These are phyloP conservation scores for Physcomitrium patens DNA, from an alignment of 225 moss, liverwort and hornwort species.

Conservation along the genomic window DNA sequence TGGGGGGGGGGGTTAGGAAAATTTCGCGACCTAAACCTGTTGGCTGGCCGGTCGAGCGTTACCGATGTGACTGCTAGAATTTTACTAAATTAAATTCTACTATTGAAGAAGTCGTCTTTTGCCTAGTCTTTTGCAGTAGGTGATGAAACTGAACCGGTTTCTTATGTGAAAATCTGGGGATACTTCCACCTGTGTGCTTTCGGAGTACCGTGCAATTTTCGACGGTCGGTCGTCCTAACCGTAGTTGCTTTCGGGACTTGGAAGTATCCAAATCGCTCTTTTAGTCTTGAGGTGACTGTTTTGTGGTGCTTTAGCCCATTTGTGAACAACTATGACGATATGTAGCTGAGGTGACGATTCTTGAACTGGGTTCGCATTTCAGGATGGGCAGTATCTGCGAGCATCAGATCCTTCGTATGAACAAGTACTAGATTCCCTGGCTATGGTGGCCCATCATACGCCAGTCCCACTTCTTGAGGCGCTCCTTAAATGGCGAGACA, in stretches of 20 bases:
- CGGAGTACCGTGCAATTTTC: neutral
- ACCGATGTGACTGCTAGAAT: neutral
- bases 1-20: conserved; percentile 14
- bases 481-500: conserved; percentile 96
- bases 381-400: conserved; percentile 99
- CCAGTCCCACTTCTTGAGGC: conserved; percentile 94
- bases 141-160: neutral
- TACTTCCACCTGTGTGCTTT: neutral
- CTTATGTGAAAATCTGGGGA: neutral
- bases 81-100: too few relatives aligned
- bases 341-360: too few relatives aligned
- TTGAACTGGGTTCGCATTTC: conserved; percentile 40
- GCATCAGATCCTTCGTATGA: conserved; percentile 98
- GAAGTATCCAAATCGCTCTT: conserved; percentile 13
- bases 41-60: conserved; percentile 15
- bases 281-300: neutral
- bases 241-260: neutral
- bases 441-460: conserved; percentile 99
- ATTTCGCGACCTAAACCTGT: conserved; percentile 25
- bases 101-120: neutral
- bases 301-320: neutral
- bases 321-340: too few relatives aligned
- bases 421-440: conserved; percentile 95
- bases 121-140: conserved; percentile 1
- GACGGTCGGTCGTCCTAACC: neutral